Evolutionary conservation across 2,329 filamentous ascomycete species (phyloP), one percentile per base, ranked within the genome.

Genomic region (Sporothrix brunneoviolacea): DNA sequence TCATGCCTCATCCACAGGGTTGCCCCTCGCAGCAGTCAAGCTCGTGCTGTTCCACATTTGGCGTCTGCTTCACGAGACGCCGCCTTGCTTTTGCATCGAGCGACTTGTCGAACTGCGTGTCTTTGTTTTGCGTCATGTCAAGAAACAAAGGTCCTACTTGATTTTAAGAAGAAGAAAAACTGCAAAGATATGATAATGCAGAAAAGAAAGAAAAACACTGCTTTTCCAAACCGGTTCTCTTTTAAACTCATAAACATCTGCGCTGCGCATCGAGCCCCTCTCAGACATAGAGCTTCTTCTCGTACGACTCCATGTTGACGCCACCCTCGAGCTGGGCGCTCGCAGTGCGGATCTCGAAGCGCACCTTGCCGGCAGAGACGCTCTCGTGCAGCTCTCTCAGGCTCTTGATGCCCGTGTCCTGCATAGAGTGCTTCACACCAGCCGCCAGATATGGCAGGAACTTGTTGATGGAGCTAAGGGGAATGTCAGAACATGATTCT

Each of bases 241-340:
- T 37, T 8, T 19, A 48, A n/a, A 18, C 19, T 42, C 39, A 18
- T 48, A 18, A 27, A 35, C 7, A 7, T 7, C 10, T 4, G 32
- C 12, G n/a, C n/a, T 35, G n/a, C 15, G 32, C 32, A 35, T 35
- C 32, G 16, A 19, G 8, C 12, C 19, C n/a, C 35, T 28, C 37
- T 52, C 46, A 96, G 62, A 90, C 89, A 72, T 95, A 98, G 60
- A 98, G 86, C 81, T 97, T 98, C 86, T 98, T 98, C 78, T 97
- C 93, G 68, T 95, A 97, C 67, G 88, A 91, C 76, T 97, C 90
- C 79, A 98, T 90, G 74, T 97, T 94, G 55, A 98, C 91, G 66
- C 91, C 93, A 58, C 93, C 93, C 77, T 98, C 93, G 53, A 94
- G 79, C 79, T 95, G 90, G 45, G 93, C 93, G 69, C 90, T 95